phyloP scores from a whole-genome alignment of 345 rosid species.

The Hypericum androsaemum region DNA sequence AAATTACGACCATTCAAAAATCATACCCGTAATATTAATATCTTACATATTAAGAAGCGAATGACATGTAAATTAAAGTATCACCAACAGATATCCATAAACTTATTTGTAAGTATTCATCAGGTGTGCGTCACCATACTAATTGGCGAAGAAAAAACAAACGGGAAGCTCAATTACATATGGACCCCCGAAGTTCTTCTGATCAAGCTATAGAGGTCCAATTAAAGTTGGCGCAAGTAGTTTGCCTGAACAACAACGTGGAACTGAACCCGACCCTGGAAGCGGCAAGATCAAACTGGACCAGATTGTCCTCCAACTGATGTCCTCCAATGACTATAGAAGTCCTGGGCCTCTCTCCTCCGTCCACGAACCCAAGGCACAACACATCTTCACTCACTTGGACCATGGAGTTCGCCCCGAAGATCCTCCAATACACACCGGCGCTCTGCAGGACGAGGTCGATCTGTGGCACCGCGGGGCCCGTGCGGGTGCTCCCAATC shows the following conservation, averaged over 20 bases:
- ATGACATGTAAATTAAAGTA: no score
- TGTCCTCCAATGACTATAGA: constrained; percentile 19
- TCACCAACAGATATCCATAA: no score
- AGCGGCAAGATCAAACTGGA: constrained; percentile 24
- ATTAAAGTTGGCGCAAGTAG: constrained; percentile 20
- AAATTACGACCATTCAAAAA: no score
- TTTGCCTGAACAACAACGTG: constrained; percentile 12
- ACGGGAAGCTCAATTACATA: constrained; percentile 15
- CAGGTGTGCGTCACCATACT: no score
- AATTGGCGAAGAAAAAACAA: no score
- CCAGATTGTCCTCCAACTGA: constrained; percentile 25
- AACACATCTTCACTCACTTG: constrained; percentile 6
- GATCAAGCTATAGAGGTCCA: no score
- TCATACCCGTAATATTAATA: no score
- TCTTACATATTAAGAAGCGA: no score
- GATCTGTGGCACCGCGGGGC: not conserved
- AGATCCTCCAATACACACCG: constrained; percentile 5
- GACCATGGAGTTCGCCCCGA: constrained; percentile 16
- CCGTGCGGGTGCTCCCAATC: not conserved
- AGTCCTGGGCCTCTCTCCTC: constrained; percentile 13
- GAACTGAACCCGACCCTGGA: constrained; percentile 27
- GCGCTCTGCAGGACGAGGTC: constrained; percentile 5
- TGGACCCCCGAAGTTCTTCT: constrained; percentile 4
- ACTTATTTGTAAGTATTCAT: no score
- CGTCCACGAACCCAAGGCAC: constrained; percentile 24